Conservation (phyloP, 176 grass and related monocot species). For the Alopecurus myosuroides region DNA sequence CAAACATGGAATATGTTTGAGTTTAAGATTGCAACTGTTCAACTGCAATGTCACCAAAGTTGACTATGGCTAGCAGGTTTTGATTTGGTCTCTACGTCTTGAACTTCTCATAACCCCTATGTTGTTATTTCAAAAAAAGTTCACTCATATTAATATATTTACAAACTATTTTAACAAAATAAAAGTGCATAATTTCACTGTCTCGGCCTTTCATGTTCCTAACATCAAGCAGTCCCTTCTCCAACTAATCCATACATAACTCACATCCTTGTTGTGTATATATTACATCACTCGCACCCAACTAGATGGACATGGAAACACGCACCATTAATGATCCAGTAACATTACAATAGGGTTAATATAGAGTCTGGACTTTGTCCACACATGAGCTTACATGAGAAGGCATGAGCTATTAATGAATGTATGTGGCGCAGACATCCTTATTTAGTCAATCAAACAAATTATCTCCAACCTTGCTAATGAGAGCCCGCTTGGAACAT, state of each 20-base stretch:
- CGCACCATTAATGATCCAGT: neutral
- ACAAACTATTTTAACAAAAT: neutral
- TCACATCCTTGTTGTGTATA: neutral
- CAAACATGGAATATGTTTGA: neutral
- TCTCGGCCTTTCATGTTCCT: neutral
- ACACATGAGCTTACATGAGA: neutral
- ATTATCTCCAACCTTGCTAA: neutral
- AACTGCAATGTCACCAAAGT: neutral
- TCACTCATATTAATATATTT: neutral
- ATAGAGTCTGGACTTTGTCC: neutral
- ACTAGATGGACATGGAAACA: neutral
- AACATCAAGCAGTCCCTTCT: neutral
- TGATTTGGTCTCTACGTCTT: neutral
- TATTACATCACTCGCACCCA: neutral
- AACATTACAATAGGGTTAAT: neutral
- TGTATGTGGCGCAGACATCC: neutral
- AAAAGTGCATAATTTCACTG: neutral
- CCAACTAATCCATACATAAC: neutral
- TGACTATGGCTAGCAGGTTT: neutral
- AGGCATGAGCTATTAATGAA: neutral
- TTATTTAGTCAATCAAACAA: neutral
- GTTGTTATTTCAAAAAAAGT: neutral
- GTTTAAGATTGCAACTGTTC: neutral
- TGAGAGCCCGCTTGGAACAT: neutral
- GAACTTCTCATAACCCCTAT: neutral